These are phyloP conservation scores for Aspergillus conjunctus DNA, from an alignment of 495 filamentous ascomycete species.

Conservation along the genomic window DNA sequence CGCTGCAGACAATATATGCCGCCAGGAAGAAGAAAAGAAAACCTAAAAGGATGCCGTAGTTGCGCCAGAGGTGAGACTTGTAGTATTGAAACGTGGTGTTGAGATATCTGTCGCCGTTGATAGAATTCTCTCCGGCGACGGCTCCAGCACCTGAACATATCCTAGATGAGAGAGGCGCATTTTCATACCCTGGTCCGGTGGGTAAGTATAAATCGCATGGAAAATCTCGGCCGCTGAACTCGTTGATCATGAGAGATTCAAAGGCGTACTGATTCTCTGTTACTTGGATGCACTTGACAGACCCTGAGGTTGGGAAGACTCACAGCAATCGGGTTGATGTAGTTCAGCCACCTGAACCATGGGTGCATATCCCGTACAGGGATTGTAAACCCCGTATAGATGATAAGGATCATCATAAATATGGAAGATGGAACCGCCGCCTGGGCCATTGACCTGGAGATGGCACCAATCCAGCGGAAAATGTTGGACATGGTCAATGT, in stretches of 20 bases:
- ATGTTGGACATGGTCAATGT: conserved; percentile 74
- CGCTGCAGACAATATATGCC: conserved; percentile 70
- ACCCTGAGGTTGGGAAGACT: conserved; percentile 12
- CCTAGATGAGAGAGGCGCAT: conserved; percentile 34
- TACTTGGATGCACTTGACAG: not conserved
- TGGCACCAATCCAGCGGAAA: conserved; percentile 81
- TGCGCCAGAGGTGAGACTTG: conserved; percentile 69
- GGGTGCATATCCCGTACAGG: conserved; percentile 70
- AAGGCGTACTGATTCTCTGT: conserved; percentile 66
- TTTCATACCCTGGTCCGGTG: conserved; percentile 54
- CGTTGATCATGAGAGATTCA: conserved; percentile 87
- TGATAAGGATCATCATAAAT: conserved; percentile 78
- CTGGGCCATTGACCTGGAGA: conserved; percentile 76
- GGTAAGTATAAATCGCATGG: conserved; percentile 66
- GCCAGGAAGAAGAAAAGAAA: conserved; percentile 70
- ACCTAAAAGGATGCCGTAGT: conserved; percentile 76
- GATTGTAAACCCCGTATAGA: conserved; percentile 90
- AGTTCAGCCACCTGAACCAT: conserved; percentile 89
- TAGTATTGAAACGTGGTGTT: conserved; percentile 62
- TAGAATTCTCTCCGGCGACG: conserved; percentile 52
- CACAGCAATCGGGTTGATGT: conserved; percentile 74
- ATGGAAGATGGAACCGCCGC: conserved; percentile 83
- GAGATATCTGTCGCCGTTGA: conserved; percentile 73
- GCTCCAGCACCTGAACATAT: conserved; percentile 68
- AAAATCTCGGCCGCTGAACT: conserved; percentile 71